These are phyloP conservation scores for Acidiella bohemica DNA, from an alignment of 495 filamentous ascomycete genomes.

Conservation along the genomic window DNA sequence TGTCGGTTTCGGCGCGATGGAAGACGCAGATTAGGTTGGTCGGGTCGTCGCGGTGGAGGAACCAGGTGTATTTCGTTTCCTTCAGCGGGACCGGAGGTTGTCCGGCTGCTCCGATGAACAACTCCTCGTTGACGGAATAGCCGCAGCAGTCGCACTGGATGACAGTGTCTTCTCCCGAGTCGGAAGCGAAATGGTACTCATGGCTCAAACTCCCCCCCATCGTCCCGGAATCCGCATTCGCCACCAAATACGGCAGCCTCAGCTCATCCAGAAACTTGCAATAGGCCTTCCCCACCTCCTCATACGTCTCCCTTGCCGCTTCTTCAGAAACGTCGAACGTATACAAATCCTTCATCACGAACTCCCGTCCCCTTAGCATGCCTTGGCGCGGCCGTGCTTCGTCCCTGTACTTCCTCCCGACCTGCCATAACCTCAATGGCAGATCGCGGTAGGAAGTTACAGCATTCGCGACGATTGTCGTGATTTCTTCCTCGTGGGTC, in stretches of 20 bases:
- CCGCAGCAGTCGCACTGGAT: conserved; percentile 60
- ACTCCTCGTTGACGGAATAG: conserved; percentile 76
- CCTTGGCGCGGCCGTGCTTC: conserved; percentile 80
- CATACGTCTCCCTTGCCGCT: conserved; percentile 63
- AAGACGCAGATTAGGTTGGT: conserved; percentile 52
- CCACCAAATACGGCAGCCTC: conserved; percentile 69
- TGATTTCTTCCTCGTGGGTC: conserved; percentile 96
- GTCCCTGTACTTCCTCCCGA: conserved; percentile 87
- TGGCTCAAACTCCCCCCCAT: conserved; percentile 91
- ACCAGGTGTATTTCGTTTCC: neutral
- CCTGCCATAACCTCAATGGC: conserved; percentile 81
- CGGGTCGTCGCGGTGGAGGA: conserved; percentile 49
- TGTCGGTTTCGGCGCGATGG: conserved; percentile 40
- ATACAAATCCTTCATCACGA: conserved; percentile 97
- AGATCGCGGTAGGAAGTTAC: conserved; percentile 79
- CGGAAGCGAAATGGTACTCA: conserved; percentile 78
- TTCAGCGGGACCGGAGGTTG: neutral
- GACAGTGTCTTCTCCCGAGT: conserved; percentile 73
- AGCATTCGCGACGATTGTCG: conserved; percentile 54
- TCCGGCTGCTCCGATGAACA: conserved; percentile 33
- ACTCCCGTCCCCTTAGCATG: conserved; percentile 79
- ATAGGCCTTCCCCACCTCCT: conserved; percentile 57
- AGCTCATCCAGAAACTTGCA: conserved; percentile 64
- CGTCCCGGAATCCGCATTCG: conserved; percentile 82
- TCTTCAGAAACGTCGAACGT: conserved; percentile 66